Conservation (phyloP, 805 yeast genomes). For the Blastobotrys peoriensis region DNA sequence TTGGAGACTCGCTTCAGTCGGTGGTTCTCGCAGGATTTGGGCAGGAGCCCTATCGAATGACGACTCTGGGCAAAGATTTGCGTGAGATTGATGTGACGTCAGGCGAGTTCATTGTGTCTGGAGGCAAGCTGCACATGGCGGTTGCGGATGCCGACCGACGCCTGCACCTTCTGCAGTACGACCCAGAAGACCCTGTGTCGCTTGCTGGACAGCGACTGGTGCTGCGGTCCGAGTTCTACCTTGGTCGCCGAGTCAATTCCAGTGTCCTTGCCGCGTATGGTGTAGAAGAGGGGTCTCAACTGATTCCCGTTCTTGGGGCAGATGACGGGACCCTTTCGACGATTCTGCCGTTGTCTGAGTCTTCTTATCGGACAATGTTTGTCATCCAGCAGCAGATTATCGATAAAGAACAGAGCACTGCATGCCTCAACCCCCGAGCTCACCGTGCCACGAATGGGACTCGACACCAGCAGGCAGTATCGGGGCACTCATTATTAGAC, state of each 20-base stretch:
- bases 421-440: constrained; percentile 70
- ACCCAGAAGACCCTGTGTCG: constrained; percentile 86
- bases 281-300: constrained; percentile 11
- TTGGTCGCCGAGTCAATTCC: constrained; percentile 43
- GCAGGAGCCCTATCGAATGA: constrained; percentile 89
- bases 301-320: constrained; percentile 61
- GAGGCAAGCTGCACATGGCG: constrained; percentile 60
- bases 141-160: constrained; percentile 63
- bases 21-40: constrained; percentile 83
- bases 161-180: constrained; percentile 73
- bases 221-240: constrained; percentile 61
- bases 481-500: constrained; percentile 25
- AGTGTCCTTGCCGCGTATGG: constrained; percentile 24
- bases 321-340: constrained; percentile 74
- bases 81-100: constrained; percentile 55
- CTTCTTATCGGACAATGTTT: constrained; percentile 71
- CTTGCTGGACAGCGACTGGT: constrained; percentile 71
- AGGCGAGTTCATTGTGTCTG: constrained; percentile 70
- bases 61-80: constrained; percentile 69
- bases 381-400: constrained; percentile 81
- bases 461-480: constrained; percentile 5
- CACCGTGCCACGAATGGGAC: constrained; percentile 21
- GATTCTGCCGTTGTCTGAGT: constrained; percentile 69
- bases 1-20: constrained; percentile 77
- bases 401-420: constrained; percentile 65